Conservation (phyloP, 768 basidiomycete genomes). For the Lactarius trivialis region DNA sequence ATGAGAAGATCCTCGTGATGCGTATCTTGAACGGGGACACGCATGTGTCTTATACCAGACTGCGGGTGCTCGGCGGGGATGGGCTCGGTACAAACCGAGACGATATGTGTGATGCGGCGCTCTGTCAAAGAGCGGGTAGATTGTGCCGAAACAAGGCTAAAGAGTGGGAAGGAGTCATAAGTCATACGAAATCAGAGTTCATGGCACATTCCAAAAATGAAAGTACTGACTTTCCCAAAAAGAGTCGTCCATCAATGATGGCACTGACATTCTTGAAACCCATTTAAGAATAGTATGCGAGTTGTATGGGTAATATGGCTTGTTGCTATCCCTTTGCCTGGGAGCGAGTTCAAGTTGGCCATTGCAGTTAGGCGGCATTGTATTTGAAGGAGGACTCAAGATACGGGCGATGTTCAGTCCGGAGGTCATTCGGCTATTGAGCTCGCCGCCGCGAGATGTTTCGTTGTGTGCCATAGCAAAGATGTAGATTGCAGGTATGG, state of each 20-base stretch:
- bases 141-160: conserved; percentile 57
- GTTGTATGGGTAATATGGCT: background rate
- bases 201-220: conserved; percentile 18
- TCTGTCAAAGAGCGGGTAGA: conserved; percentile 66
- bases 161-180: background rate
- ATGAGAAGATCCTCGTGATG: conserved; percentile 23
- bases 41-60: conserved; percentile 59
- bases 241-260: conserved; percentile 59
- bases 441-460: conserved; percentile 2
- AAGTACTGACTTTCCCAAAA: conserved; percentile 66
- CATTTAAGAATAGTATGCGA: conserved; percentile 19
- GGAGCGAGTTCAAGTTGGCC: background rate
- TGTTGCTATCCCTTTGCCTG: conserved; percentile 1
- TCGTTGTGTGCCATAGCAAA: background rate
- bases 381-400: conserved; percentile 13
- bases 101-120: conserved; percentile 64
- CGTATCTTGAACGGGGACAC: conserved; percentile 39
- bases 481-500: background rate
- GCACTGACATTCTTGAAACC: conserved; percentile 39
- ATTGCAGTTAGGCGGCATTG: background rate
- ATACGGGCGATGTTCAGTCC: conserved; percentile 5
- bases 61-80: conserved; percentile 65
- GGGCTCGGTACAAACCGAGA: conserved; percentile 63
- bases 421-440: conserved; percentile 13
- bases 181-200: conserved; percentile 1